Base-by-base conservation (phyloP, 2,329 filamentous ascomycete genomes). In the Ceratocystis cacaofunesta region DNA sequence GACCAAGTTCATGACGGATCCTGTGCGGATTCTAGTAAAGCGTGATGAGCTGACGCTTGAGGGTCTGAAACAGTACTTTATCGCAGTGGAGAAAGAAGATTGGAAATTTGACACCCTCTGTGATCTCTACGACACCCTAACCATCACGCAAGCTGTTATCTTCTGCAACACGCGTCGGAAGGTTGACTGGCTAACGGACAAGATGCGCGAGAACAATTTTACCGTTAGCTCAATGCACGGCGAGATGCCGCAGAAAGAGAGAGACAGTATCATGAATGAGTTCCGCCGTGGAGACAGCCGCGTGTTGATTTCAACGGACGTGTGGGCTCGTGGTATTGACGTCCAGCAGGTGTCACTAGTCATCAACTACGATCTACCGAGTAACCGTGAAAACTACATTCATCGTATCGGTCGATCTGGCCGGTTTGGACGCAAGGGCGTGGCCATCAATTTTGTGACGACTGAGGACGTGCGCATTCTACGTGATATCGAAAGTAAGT, bases 81-180 rank as follows among this genome's bases (percentile, higher is more conserved):
- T 99, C 72, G 94, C 94, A 1, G 94, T 97, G 22, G 94, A 99
- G 77, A 97, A 96, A 80, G 94, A 99, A 76, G 94, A 97, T 75
- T 99, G 94, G 94, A 99, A 99, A 77, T 96, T 99, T 71, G 94
- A 99, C 75, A 99, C 94, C 2, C 85, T 99, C 3, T 97, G 91
- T 76, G 94, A 99, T 78, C 86, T 99, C 66, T 99, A 99, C 82
- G 94, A 99, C 75, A 97, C 94, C 12, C 83, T 99, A 57, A 99
- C 94, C 65, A 97, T 99, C 73, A 97, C 94, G 17, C 94, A 97
- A 78, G 94, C 94, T 58, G 94, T 99, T 75, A 99, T 99, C 75
- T 99, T 99, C 82, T 99, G 94, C 83, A 99, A 99, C 78, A 99
- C 94, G 5, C 87, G 94, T 70, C 86, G 94, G 76, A 99, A 99